These are phyloP conservation scores for Graphilbum sp. DNA, from an alignment of 2,329 filamentous ascomycete species.

Conservation along the genomic window DNA sequence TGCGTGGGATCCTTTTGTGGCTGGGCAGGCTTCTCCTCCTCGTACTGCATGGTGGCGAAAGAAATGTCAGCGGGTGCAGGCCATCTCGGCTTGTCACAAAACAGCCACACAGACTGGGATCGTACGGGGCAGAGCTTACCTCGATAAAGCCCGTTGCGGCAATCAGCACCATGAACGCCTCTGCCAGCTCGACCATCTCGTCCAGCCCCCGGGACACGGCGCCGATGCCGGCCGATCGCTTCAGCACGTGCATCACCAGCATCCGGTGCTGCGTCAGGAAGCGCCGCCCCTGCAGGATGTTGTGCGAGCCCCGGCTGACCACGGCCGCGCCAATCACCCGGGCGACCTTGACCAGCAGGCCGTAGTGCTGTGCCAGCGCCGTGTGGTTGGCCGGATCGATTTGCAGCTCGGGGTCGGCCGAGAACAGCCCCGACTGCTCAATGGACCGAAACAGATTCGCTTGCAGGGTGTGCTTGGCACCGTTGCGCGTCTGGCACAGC, in stretches of 20 bases:
- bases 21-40: constrained; percentile 21
- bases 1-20: constrained; percentile 16
- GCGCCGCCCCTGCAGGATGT: constrained; percentile 59
- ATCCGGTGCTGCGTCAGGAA: constrained; percentile 74
- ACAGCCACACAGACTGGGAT: neutral
- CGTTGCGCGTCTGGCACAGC: constrained; percentile 67
- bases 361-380: constrained; percentile 68
- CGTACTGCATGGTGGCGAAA: constrained; percentile 14
- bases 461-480: constrained; percentile 75
- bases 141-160: constrained; percentile 72
- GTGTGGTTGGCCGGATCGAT: constrained; percentile 42
- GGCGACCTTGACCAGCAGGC: constrained; percentile 62
- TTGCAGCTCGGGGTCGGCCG: constrained; percentile 82
- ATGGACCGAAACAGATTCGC: constrained; percentile 74
- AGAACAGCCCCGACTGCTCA: constrained; percentile 69
- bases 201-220: constrained; percentile 23
- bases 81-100: neutral
- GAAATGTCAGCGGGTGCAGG: neutral
- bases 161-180: constrained; percentile 72
- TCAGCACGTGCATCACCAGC: constrained; percentile 77
- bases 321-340: constrained; percentile 72
- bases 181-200: constrained; percentile 60
- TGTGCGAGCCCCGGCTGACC: constrained; percentile 66
- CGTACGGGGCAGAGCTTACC: constrained; percentile 33
- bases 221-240: constrained; percentile 63